Percentiles rank a stretch among this genome's conserved stretches.
phyloP scores from a whole-genome alignment of 805 yeast genomes.

The Lachancea meyersii region DNA sequence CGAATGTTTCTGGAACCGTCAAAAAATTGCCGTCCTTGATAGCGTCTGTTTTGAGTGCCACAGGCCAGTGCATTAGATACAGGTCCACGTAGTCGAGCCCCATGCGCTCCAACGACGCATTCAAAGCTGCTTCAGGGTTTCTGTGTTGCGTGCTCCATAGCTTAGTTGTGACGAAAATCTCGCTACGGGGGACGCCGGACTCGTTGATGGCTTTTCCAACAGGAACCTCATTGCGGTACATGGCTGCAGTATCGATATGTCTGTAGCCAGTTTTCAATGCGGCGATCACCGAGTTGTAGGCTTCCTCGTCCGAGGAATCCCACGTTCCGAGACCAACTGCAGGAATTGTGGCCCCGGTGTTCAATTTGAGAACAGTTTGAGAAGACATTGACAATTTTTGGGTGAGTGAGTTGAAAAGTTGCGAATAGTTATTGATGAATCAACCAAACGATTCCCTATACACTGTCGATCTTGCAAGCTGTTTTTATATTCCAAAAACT shows the following conservation, averaged over 20 bases:
- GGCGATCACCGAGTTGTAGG: conserved; percentile 47
- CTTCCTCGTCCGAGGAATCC: conserved; percentile 50
- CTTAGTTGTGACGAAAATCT: conserved; percentile 67
- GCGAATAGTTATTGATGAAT: too few relatives aligned
- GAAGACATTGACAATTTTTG: background rate
- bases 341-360: conserved; percentile 61
- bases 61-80: conserved; percentile 81
- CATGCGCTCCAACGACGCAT: conserved; percentile 53
- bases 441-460: too few relatives aligned
- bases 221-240: conserved; percentile 59
- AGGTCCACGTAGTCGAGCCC: conserved; percentile 74
- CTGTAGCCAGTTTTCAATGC: conserved; percentile 63
- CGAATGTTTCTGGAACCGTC: conserved; percentile 33
- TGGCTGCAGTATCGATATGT: conserved; percentile 74
- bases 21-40: conserved; percentile 32
- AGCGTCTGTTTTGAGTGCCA: conserved; percentile 41
- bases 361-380: conserved; percentile 35
- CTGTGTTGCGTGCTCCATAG: conserved; percentile 51
- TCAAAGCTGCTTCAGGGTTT: conserved; percentile 46
- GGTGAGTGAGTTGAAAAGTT: background rate
- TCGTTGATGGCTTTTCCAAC: conserved; percentile 54
- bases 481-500: too few relatives aligned
- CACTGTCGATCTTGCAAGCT: too few relatives aligned
- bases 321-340: conserved; percentile 72
- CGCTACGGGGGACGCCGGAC: conserved; percentile 56